Base-by-base conservation (phyloP, 1,284 basidiomycete species). In the Violaceomyces palustris region DNA sequence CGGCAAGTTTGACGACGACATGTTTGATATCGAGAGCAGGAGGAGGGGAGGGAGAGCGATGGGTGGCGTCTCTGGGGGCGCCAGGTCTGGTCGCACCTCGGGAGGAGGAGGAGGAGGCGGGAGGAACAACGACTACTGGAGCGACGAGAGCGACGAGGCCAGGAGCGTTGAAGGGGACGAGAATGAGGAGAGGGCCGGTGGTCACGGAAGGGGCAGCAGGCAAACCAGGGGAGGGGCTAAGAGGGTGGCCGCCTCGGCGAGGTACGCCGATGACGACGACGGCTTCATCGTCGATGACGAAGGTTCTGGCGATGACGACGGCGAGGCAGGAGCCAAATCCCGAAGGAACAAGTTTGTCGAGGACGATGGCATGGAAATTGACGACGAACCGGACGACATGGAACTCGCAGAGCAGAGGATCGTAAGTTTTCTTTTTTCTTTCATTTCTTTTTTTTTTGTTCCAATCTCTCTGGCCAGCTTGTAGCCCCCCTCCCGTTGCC, bases 271-370 rank as follows among this genome's bases (percentile, higher is more conserved):
- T 19, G 63, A 67, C 19, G 65, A 69, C 36, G 64, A 74, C 34
- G 73, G 69, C 4, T 69, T 68, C 23, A 70, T 65, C 25, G 69
- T 67, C 3, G 57, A 55, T 14, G 54, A 61, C 24, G 59, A 64
- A 28, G 69, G 59, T 17, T 55, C 56, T 17, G 61, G 61, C 15
- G 53, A 60, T 31, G 51, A 56, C 15, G 54, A 57, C 21, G 44
- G 58, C 19, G 47, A 51, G 27, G 46, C 48, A n/a, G 39, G 35
- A 9, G 35, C 24, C 12, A 45, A 45, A 7, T 26, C 47, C 24
- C 29, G 50, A 3, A 51, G 50, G 36, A 55, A 56, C 42, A 59
- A 53, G 39, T 25, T 46, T 3, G 6, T 18, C 25, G 23, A 32
- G 3, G 49, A 51, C 6, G 62, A 65, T 41, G 59, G 54, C 10